phyloP scores from a whole-genome alignment of 352 stramenopile species.

The Phytophthora megakarya region DNA sequence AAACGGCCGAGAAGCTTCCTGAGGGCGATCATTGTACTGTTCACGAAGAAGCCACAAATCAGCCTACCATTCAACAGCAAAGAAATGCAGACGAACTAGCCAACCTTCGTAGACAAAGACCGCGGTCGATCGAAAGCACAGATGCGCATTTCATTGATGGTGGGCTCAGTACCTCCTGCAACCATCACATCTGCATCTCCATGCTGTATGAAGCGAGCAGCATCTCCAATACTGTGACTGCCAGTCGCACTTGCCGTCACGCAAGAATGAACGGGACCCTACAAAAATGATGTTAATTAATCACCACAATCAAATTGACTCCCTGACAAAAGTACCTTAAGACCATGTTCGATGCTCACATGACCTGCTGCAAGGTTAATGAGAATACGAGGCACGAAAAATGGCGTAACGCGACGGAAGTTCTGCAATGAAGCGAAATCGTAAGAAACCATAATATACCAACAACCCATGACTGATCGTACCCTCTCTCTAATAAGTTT shows the following conservation, averaged over 20 bases:
- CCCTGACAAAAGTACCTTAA: slow-evolving; percentile 82
- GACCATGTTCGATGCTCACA: slow-evolving; percentile 85
- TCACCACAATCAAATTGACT: no score
- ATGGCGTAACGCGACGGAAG: slow-evolving; percentile 85
- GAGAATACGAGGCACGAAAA: slow-evolving; percentile 93
- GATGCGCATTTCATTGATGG: slow-evolving; percentile 92
- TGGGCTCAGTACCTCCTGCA: slow-evolving; percentile 93
- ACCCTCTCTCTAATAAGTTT: slow-evolving; percentile 62
- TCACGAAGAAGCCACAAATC: background rate
- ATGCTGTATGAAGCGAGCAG: slow-evolving; percentile 82
- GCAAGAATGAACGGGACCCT: slow-evolving; percentile 96
- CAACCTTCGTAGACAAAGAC: slow-evolving; percentile 89
- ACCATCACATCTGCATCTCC: slow-evolving; percentile 95
- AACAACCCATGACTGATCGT: background rate
- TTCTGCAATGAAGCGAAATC: slow-evolving; percentile 37
- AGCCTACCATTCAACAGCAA: background rate
- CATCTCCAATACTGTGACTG: slow-evolving; percentile 95
- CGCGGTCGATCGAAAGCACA: slow-evolving; percentile 95
- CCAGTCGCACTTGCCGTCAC: slow-evolving; percentile 96
- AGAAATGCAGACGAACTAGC: background rate
- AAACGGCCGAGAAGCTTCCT: slow-evolving; percentile 93
- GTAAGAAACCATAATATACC: background rate
- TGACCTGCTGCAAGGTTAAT: slow-evolving; percentile 92
- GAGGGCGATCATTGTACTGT: slow-evolving; percentile 93
- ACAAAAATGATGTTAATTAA: no score